Conservation (phyloP, 2,329 filamentous ascomycete genomes). For the Amauroascus verrucosus region DNA sequence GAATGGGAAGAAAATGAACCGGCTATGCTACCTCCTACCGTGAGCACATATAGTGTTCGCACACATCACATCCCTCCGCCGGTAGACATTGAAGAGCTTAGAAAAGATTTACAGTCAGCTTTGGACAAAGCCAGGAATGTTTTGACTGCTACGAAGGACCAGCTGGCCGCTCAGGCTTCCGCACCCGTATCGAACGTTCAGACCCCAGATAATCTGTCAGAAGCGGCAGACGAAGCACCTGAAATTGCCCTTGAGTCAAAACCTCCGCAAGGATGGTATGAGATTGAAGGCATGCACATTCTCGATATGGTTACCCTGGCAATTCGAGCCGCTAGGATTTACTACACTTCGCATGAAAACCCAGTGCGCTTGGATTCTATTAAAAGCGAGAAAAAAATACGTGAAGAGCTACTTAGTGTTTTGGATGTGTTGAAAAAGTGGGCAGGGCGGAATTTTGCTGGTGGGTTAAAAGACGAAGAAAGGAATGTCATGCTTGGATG, state of each 20-base stretch:
- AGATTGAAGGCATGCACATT: conserved; percentile 83
- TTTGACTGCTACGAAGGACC: conserved; percentile 42
- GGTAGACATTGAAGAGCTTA: conserved; percentile 70
- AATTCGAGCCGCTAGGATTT: conserved; percentile 91
- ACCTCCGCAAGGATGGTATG: conserved; percentile 58
- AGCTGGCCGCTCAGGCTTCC: conserved; percentile 25
- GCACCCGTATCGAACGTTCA: conserved; percentile 17
- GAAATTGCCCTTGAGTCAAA: conserved; percentile 19
- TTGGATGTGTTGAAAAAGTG: conserved; percentile 88
- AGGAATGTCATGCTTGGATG: conserved; percentile 63
- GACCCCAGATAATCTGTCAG: conserved; percentile 26
- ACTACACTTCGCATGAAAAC: conserved; percentile 86
- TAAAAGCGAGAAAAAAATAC: conserved; percentile 75
- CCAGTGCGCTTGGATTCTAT: conserved; percentile 77
- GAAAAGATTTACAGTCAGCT: conserved; percentile 55
- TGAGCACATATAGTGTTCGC: conserved; percentile 86
- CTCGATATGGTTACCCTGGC: conserved; percentile 87
- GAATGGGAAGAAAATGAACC: conserved; percentile 51
- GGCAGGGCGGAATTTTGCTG: conserved; percentile 75
- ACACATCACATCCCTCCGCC: conserved; percentile 73
- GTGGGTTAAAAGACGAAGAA: conserved; percentile 71
- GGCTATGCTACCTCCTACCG: conserved; percentile 87
- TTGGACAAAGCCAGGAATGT: conserved; percentile 60
- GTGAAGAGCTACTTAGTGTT: conserved; percentile 71
- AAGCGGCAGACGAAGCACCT: conserved; percentile 29